Conservation (phyloP, 352 stramenopile species). For the Blastocystis sp. region DNA sequence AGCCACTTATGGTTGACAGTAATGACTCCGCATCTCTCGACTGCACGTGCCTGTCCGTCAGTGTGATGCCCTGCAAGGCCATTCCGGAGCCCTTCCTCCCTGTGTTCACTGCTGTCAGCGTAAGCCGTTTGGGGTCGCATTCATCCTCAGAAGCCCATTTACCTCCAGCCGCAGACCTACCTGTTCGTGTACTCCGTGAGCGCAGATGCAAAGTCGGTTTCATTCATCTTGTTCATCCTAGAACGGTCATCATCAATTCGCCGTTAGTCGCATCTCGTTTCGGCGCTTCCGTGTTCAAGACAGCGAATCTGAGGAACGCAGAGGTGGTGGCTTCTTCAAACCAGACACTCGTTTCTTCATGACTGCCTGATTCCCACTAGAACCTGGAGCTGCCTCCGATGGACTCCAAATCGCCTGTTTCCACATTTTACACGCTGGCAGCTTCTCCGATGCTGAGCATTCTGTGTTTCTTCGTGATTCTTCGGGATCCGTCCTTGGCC, state of each 20-base stretch:
- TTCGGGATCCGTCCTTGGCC: background rate
- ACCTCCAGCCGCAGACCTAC: background rate
- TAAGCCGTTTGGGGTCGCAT: background rate
- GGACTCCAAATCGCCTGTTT: background rate
- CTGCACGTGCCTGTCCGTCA: background rate
- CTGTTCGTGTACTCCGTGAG: slow-evolving; percentile 7
- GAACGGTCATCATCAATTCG: slow-evolving; percentile 14
- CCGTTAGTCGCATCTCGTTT: background rate
- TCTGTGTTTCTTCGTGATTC: slow-evolving; percentile 14
- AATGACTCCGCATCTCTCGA: background rate
- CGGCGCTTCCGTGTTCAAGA: background rate
- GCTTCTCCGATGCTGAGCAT: slow-evolving; percentile 1
- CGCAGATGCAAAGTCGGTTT: background rate
- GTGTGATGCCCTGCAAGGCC: slow-evolving; percentile 26
- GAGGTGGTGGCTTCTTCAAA: background rate
- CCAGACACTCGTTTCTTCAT: slow-evolving; percentile 22
- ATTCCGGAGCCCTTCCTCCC: slow-evolving; percentile 23
- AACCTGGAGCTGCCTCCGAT: background rate
- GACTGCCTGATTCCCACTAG: background rate
- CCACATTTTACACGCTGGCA: background rate
- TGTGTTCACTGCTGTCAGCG: slow-evolving; percentile 8
- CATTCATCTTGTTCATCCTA: background rate
- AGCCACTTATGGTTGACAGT: background rate
- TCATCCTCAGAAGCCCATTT: slow-evolving; percentile 26
- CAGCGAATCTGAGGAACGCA: background rate